A percentile compares a stretch with the other conserved stretches of the same genome.
phyloP scores from a whole-genome alignment of 139 green algal species.

The Auxenochlorella pyrenoidosa region DNA sequence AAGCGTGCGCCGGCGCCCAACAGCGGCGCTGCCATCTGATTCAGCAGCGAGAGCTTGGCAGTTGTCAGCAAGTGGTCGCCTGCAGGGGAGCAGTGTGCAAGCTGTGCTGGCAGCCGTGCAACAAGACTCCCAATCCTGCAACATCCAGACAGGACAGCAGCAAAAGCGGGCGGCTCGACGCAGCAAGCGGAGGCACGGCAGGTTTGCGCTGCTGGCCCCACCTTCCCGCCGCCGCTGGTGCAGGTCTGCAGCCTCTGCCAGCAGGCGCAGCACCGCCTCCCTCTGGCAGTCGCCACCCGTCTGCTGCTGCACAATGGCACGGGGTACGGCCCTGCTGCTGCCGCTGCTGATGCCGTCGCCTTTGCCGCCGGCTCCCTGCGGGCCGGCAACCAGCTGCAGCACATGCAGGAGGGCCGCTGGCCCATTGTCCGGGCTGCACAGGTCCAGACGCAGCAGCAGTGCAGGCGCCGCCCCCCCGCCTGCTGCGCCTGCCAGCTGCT shows the following conservation, averaged over 20 bases:
- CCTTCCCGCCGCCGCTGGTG: slow-evolving; percentile 19
- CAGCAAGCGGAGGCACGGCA: not conserved
- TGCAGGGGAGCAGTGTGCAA: not conserved
- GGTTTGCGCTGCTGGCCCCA: not conserved
- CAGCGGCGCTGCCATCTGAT: slow-evolving; percentile 24
- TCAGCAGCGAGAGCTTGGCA: slow-evolving; percentile 19
- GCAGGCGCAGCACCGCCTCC: not conserved
- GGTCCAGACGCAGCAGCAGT: not conserved
- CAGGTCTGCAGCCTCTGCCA: slow-evolving; percentile 10
- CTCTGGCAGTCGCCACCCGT: not conserved
- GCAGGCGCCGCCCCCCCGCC: not conserved
- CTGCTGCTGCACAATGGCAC: not conserved
- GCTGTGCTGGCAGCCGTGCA: not conserved
- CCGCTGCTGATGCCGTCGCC: no score
- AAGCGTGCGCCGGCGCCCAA: slow-evolving; percentile 1
- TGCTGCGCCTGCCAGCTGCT: not conserved
- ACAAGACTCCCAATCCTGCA: not conserved
- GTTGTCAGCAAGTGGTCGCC: slow-evolving; percentile 33
- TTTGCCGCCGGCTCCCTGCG: no score
- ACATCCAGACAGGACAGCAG: no score
- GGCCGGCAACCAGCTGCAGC: not conserved
- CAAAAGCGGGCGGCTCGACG: no score
- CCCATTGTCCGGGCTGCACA: no score
- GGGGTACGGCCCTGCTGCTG: not conserved
- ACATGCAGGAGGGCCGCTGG: not conserved